These are phyloP conservation scores for Malus domestica DNA, from an alignment of 306 rosid genomes.

Conservation along the genomic window ASM211411v1 NC_041798.1:31561501-31562000, in stretches of 20 bases:
- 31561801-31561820: conserved; percentile 23
- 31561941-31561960: no score
- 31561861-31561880: background rate
- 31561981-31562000: background rate
- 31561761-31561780: conserved; percentile 85
- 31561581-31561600: conserved; percentile 25
- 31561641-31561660: conserved; percentile 27
- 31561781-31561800: conserved; percentile 48
- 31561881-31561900: background rate
- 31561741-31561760: conserved; percentile 62
- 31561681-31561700: conserved; percentile 8
- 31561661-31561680: conserved; percentile 17
- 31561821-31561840: background rate
- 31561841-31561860: background rate
- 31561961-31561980: no score
- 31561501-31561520: conserved; percentile 28
- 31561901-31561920: background rate
- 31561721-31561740: conserved; percentile 25
- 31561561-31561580: conserved; percentile 32
- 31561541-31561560: conserved; percentile 20
- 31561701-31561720: conserved; percentile 19
- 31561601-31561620: conserved; percentile 19
- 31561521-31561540: conserved; percentile 17
- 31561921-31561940: background rate
- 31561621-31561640: conserved; percentile 26